Evolutionary conservation across 148 eudicot species (phyloP), one percentile per base, ranked within the genome.

Genomic region (Suaeda aralocaspica): DNA sequence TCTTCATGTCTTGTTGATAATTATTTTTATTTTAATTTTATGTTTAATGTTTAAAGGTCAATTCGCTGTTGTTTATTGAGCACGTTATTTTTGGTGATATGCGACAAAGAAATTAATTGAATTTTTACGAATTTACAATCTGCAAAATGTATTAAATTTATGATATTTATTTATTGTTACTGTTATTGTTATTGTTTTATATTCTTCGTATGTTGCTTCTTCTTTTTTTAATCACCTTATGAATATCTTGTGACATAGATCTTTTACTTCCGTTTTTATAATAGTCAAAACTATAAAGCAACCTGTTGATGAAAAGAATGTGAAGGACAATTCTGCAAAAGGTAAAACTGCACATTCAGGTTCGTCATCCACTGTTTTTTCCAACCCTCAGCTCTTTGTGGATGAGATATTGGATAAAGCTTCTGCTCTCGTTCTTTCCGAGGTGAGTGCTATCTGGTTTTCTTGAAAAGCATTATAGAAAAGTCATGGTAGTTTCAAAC

Each of bases 361-460:
- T 13, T 59, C 71, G 8, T 57, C 66, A 48, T 61, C 84, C 5
- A 66, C 69, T 63, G 58, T 82, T 6, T 86, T 75, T 81, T 73
- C 81, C n/a, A 80, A 89, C 76, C 67, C 92, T 21, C 79, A 87
- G 67, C 82, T 78, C 59, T 82, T 87, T 75, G 82, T 92, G 65
- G 83, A 80, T 49, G 91, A 92, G 69, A 76, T 89, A 28, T 69
- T 92, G 46, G 81, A 84, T 49, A 89, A 81, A 76, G 76, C 89
- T 14, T 84, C 89, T 18, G 75, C 82, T 62, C 49, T 89, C 41
- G 74, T 92, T 74, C 76, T 87, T 72, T 83, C 92, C 12, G 89
- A 92, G 87, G 97, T 87, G 26, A 71, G 85, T 78, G 12, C 52
- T 60, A 57, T 68, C 29, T 61, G 26, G 22, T 48, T 26, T 76